Conservation (phyloP, 2,329 filamentous ascomycete genomes). For the Aspergillus spinulosporus region DNA sequence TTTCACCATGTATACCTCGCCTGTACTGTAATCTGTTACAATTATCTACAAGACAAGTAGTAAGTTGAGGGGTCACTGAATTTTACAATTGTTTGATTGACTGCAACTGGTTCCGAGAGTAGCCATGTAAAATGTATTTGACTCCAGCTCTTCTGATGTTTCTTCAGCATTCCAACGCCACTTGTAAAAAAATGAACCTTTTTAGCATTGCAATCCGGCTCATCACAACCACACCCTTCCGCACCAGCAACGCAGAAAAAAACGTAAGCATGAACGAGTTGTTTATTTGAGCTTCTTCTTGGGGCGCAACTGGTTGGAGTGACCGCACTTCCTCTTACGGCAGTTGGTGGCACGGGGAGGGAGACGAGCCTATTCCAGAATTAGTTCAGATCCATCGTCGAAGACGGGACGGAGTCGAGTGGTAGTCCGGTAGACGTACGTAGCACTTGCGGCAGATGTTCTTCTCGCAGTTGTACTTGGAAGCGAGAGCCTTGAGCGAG, state of each 20-base stretch:
- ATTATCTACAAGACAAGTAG: constrained; percentile 5
- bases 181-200: constrained; percentile 29
- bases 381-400: neutral
- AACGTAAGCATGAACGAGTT: constrained; percentile 44
- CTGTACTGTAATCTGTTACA: constrained; percentile 13
- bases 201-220: constrained; percentile 38
- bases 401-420: neutral
- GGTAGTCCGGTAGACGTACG: constrained; percentile 58
- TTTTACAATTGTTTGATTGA: constrained; percentile 42
- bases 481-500: constrained; percentile 95
- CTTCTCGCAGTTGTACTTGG: constrained; percentile 99
- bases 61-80: constrained; percentile 23
- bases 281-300: constrained; percentile 99
- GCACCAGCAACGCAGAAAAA: constrained; percentile 46
- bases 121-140: constrained; percentile 28
- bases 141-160: constrained; percentile 37
- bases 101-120: constrained; percentile 38
- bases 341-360: constrained; percentile 99
- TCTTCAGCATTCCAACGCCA: constrained; percentile 43
- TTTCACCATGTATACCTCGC: constrained; percentile 9
- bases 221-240: constrained; percentile 34
- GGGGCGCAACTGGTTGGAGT: constrained; percentile 99
- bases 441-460: constrained; percentile 99
- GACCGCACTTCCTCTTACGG: constrained; percentile 99
- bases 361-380: constrained; percentile 64